Evolutionary conservation across 805 yeast species (phyloP), one percentile per base, ranked within the genome.

Genomic region (Starmerella potacharoeniae): DNA sequence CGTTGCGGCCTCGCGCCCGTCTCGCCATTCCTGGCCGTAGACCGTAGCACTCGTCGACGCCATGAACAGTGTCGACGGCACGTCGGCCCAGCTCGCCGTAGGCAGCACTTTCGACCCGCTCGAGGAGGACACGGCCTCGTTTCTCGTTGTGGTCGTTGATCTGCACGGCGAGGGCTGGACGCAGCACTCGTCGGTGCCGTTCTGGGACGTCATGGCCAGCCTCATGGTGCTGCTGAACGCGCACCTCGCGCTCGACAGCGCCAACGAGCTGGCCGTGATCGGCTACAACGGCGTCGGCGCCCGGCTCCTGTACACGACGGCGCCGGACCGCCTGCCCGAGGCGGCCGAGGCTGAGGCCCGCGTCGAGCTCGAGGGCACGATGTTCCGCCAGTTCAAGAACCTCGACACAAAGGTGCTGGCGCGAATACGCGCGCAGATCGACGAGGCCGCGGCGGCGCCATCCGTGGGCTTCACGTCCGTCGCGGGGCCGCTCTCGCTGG

Each of bases 381-480:
- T 91, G 87, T 88, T 91, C 65, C 75, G 95, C 58, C 95, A 86
- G 65, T 91, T 91, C 64, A 76, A 84, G 58, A 74, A 79, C 42
- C 83, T 91, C 33, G 95, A 89, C 67, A 90, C 86, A 54, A 71
- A 81, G 0, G 81, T 91, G 0, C 66, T 87, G 14, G 75, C 75
- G 40, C 82, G 81, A 51, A 66, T 90, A 34, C 77, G 80, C 51
- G 59, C 65, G 1, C 70, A 82, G 28, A 65, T 82, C 17, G 64
- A 66, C 22, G 71, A 68, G 30, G 57, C 62, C 51, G 17, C 75
- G 51, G 76, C 81, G 37, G 71, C 81, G 2, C 70, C 87, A 6
- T 75, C 93, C 0, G 28, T 39, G n/a, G 89, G 93, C 0, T 17
- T 30, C 16, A 52, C 57, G 5, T 95, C 96, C 0, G 72, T 93